Conservation (phyloP, 176 grass and related monocot species). For the Eleusine coracana region DNA sequence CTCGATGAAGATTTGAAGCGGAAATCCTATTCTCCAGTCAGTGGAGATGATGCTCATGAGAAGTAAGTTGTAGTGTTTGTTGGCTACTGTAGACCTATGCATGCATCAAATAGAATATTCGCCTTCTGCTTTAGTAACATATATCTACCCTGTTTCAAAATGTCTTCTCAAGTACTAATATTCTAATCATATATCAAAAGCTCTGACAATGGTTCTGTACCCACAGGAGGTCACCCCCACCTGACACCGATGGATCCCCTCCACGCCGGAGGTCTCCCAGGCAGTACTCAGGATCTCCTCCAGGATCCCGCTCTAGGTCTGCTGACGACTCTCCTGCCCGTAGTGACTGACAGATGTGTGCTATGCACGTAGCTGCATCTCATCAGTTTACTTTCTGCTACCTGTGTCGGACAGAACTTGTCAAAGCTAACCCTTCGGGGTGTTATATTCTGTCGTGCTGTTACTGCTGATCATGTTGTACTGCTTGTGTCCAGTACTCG, state of each 20-base stretch:
- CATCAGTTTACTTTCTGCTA: too few species aligned
- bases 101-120: not conserved
- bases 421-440: not conserved
- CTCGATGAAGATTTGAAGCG: slow-evolving; percentile 47
- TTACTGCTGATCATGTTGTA: not conserved
- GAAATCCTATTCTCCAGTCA: slow-evolving; percentile 58
- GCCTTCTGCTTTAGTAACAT: not conserved
- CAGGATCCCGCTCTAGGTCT: slow-evolving; percentile 67
- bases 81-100: not conserved
- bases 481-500: not conserved
- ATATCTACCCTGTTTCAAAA: not conserved
- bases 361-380: not conserved
- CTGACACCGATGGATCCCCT: slow-evolving; percentile 47
- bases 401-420: not conserved
- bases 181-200: not conserved
- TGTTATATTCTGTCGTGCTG: slow-evolving; percentile 10
- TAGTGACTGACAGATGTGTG: slow-evolving; percentile 42
- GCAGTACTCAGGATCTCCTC: slow-evolving; percentile 57
- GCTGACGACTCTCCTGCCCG: slow-evolving; percentile 47
- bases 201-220: not conserved
- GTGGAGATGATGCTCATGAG: slow-evolving; percentile 54
- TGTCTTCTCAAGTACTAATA: not conserved
- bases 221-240: slow-evolving; percentile 33
- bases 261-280: slow-evolving; percentile 40
- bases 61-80: slow-evolving; percentile 50